These are phyloP conservation scores for Diaporthe citri DNA, from an alignment of 2,329 filamentous ascomycete species.

Conservation along the genomic window DNA sequence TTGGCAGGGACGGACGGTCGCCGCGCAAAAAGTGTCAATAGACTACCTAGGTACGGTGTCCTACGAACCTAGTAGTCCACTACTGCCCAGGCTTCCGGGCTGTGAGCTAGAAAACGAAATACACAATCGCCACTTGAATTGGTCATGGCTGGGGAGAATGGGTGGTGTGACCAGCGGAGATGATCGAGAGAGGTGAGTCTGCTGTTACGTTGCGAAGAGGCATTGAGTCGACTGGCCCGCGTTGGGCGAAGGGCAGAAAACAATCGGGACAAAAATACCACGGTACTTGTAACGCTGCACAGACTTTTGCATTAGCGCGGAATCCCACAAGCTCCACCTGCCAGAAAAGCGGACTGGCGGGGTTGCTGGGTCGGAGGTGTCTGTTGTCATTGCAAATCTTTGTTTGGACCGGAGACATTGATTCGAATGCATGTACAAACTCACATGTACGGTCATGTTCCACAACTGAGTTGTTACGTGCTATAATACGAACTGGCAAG, in stretches of 20 bases:
- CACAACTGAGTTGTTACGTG: not conserved
- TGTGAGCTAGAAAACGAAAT: not conserved
- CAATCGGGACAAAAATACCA: not conserved
- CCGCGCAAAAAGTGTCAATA: no score
- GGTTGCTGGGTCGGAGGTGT: not conserved
- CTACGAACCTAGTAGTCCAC: not conserved
- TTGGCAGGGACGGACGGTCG: not conserved
- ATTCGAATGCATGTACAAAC: not conserved
- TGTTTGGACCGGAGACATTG: not conserved
- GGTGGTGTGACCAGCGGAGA: slow-evolving; percentile 28
- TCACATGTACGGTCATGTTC: not conserved
- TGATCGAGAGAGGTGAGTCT: not conserved
- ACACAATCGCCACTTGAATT: not conserved
- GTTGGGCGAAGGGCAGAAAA: not conserved
- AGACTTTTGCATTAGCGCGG: slow-evolving; percentile 13
- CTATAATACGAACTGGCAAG: slow-evolving; percentile 12
- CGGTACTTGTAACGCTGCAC: not conserved
- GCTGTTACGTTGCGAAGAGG: slow-evolving; percentile 3
- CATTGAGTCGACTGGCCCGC: not conserved
- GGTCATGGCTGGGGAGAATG: not conserved
- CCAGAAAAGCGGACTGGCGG: slow-evolving; percentile 11
- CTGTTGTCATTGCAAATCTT: slow-evolving; percentile 9
- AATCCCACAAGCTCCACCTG: slow-evolving; percentile 18
- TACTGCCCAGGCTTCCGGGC: not conserved
- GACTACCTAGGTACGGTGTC: not conserved